phyloP scores from a whole-genome alignment of 2,329 filamentous ascomycete genomes.

The Drechslerella dactyloides region DNA sequence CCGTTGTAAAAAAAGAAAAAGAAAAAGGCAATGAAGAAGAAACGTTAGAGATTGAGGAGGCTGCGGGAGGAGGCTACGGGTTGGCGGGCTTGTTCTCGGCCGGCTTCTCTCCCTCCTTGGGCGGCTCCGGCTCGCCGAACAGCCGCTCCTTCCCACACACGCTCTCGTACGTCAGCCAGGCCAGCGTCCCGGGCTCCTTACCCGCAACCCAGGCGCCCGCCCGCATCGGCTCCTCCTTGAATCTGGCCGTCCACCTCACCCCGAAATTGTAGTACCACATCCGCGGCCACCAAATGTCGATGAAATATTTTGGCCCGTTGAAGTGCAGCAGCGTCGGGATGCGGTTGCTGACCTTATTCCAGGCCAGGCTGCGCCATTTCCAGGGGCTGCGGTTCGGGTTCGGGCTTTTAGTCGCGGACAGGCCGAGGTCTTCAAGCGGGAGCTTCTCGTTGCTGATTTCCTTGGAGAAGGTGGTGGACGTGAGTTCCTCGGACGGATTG shows the following conservation, averaged over 20 bases:
- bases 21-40: too few species aligned
- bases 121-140: constrained; percentile 33
- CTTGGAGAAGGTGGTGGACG: constrained; percentile 32
- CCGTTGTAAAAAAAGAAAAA: too few species aligned
- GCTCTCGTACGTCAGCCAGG: constrained; percentile 39
- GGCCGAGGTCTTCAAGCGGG: constrained; percentile 27
- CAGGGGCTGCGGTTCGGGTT: constrained; percentile 46
- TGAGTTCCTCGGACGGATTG: constrained; percentile 37
- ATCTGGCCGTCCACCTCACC: constrained; percentile 33
- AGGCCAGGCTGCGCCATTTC: constrained; percentile 45
- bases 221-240: constrained; percentile 19
- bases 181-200: constrained; percentile 12
- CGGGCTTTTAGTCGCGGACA: constrained; percentile 38
- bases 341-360: constrained; percentile 47
- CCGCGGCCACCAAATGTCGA: constrained; percentile 47
- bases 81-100: not conserved
- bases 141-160: constrained; percentile 33
- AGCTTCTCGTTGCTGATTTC: constrained; percentile 21
- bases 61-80: too few species aligned
- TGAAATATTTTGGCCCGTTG: constrained; percentile 46
- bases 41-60: too few species aligned
- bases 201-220: constrained; percentile 38
- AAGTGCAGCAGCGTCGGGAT: constrained; percentile 49
- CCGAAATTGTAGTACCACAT: constrained; percentile 50
- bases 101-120: constrained; percentile 4